Evolutionary conservation across 345 rosid species (phyloP).

Genomic region (Lepidium sativum): DNA sequence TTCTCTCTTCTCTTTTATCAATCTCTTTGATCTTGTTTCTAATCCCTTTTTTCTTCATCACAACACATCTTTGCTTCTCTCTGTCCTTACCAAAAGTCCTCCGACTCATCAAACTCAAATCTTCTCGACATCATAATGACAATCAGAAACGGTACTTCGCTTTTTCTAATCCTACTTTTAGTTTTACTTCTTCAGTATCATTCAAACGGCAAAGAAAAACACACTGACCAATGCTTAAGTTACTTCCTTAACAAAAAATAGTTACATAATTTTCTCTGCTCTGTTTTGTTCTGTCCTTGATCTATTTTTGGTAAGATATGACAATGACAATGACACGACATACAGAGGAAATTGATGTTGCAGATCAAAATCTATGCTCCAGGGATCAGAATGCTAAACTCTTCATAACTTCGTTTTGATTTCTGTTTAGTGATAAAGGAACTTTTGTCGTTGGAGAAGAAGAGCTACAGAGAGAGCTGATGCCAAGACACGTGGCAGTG

Average conservation of each 20-base stretch:
- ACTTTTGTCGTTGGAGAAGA: background rate
- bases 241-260: too few relatives aligned
- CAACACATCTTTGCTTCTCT: background rate
- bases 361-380: background rate
- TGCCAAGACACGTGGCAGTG: constrained; percentile 75
- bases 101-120: background rate
- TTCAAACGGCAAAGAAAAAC: background rate
- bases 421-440: background rate
- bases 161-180: background rate
- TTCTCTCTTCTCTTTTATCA: background rate
- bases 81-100: background rate
- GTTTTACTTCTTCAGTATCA: background rate
- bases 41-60: background rate
- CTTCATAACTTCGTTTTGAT: background rate
- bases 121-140: background rate
- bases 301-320: background rate
- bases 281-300: background rate
- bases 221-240: background rate
- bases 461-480: constrained; percentile 29
- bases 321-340: background rate
- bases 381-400: background rate
- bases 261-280: background rate
- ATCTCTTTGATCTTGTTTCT: background rate
- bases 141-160: background rate
- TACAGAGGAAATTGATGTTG: too few relatives aligned